Base-by-base conservation (phyloP, 2,329 filamentous ascomycete genomes). In the Helminthosporium solani region DNA sequence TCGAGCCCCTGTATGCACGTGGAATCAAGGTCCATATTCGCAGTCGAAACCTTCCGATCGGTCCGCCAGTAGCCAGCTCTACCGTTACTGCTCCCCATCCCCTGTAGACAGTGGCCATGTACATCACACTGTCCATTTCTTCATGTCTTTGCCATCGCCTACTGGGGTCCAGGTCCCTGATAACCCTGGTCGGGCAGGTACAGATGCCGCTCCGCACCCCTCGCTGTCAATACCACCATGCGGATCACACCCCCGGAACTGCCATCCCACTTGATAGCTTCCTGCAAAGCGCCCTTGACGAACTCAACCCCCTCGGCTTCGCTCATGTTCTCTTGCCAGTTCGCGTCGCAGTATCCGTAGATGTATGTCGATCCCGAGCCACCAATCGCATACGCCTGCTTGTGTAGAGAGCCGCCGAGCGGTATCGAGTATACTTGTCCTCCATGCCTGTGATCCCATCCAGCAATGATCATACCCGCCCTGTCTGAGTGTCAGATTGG, bases 181-280 rank as follows among this genome's bases (percentile, higher is more conserved):
- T 99, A 99, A 65, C 87, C 88, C 52, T 70, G 63, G 76, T 99
- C 92, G 34, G 94, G 94, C 66, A 99, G 80, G 73, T 97, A 99
- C 69, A 99, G 75, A 78, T 97, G 94, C 75, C 94, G 84, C 74
- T 94, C 85, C 6, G 92, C 91, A 28, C 94, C 94, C 67, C 87
- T 84, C 63, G 84, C 85, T 53, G 92, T 99, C 73, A 99, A 76
- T 49, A 99, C 94, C 52, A 97, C 92, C 88, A 99, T 90, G 61
- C 94, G 85, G 66, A 99, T 99, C 50, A 99, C 94, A 76, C 94
- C 94, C 57, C 94, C 94, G 2, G 94, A 97, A 78, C 91, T 96
- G 55, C 94, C 94, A 70, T 99, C 94, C 94, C 94, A 99, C 76
- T 96, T 96, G 81, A 99, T 97, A 14, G 94, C 94, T 79, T 99